These are phyloP conservation scores for Cercospora zeina DNA, from an alignment of 2,329 filamentous ascomycete species.

Conservation along the genomic window DNA sequence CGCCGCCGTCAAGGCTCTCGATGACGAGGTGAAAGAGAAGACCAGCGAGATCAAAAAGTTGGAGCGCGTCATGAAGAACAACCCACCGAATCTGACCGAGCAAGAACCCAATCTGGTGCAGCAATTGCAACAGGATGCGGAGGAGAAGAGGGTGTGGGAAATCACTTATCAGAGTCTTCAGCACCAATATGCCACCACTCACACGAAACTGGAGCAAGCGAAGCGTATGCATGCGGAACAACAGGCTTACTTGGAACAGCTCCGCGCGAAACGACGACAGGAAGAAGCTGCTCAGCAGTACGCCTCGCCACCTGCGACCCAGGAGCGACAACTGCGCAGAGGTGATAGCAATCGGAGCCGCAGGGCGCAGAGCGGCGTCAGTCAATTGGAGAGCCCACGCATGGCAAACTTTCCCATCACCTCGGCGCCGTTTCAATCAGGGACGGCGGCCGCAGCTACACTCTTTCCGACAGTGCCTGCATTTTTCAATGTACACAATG, in stretches of 20 bases:
- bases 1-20: constrained; percentile 60
- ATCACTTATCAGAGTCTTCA: constrained; percentile 38
- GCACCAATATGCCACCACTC: constrained; percentile 37
- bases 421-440: constrained; percentile 40
- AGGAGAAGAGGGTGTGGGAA: constrained; percentile 46
- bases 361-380: constrained; percentile 42
- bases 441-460: constrained; percentile 53
- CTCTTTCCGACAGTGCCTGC: constrained; percentile 50
- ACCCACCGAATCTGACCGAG: constrained; percentile 45
- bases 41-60: constrained; percentile 70
- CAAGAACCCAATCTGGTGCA: constrained; percentile 39
- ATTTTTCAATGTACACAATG: constrained; percentile 61
- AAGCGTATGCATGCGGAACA: constrained; percentile 50
- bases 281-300: constrained; percentile 32
- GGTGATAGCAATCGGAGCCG: constrained; percentile 46
- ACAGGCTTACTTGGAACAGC: constrained; percentile 33
- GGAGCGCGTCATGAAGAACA: constrained; percentile 63
- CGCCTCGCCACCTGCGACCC: constrained; percentile 30
- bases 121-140: constrained; percentile 41
- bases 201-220: constrained; percentile 39
- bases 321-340: constrained; percentile 33
- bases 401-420: constrained; percentile 32
- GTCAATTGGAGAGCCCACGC: constrained; percentile 35
- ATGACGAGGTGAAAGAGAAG: constrained; percentile 72
- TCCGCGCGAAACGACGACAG: constrained; percentile 37